phyloP scores from a whole-genome alignment of 371 early-diverging fungal genomes.

The Mucor circinelloides region DNA sequence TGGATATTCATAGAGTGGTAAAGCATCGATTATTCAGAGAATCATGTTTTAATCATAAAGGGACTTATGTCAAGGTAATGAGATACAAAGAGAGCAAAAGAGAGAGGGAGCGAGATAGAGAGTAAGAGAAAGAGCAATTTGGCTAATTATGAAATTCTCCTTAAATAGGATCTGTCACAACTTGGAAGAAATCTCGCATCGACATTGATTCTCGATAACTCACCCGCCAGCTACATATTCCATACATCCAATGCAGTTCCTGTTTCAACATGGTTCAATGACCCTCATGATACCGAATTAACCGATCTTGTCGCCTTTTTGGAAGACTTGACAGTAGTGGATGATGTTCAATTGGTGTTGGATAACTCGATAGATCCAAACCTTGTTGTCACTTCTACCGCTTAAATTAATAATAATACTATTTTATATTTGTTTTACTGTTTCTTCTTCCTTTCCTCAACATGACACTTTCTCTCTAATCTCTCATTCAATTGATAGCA shows the following conservation, averaged over 20 bases:
- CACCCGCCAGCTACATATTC: slow-evolving; percentile 92
- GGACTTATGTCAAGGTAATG: slow-evolving; percentile 93
- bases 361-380: slow-evolving; percentile 45
- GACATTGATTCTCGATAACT: slow-evolving; percentile 88
- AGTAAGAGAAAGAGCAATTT: not conserved
- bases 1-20: slow-evolving; percentile 86
- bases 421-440: slow-evolving; percentile 15
- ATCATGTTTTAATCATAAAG: slow-evolving; percentile 92
- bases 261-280: slow-evolving; percentile 96
- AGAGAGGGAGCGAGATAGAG: not conserved
- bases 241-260: slow-evolving; percentile 96
- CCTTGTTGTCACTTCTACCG: slow-evolving; percentile 2
- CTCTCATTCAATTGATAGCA: slow-evolving; percentile 21
- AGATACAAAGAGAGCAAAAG: not conserved
- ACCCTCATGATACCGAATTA: slow-evolving; percentile 93
- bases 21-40: slow-evolving; percentile 94
- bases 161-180: slow-evolving; percentile 71
- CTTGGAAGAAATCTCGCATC: slow-evolving; percentile 85
- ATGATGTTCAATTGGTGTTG: slow-evolving; percentile 86
- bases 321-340: slow-evolving; percentile 85
- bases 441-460: slow-evolving; percentile 10
- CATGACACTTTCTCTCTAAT: slow-evolving; percentile 8
- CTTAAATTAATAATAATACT: slow-evolving; percentile 4
- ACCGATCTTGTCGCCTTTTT: slow-evolving; percentile 92
- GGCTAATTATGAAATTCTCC: slow-evolving; percentile 6